Percentiles rank a stretch among this genome's conserved stretches.
Conservation (phyloP, 805 yeast genomes). For the Ogataea wickerhamii region DNA sequence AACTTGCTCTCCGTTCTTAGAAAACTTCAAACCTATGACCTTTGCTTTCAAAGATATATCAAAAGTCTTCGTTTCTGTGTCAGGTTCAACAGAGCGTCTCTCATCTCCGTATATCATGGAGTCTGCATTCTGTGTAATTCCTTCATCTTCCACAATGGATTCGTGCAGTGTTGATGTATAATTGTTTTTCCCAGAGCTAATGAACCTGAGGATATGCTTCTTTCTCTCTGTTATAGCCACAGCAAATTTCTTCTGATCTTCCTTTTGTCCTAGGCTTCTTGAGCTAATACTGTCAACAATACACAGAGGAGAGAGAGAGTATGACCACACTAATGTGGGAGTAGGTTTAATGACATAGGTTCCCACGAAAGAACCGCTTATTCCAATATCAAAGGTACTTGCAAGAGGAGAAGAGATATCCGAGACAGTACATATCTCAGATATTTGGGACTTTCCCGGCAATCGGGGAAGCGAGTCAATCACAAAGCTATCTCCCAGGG, state of each 20-base stretch:
- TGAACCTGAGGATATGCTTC: constrained; percentile 26
- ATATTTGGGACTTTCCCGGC: constrained; percentile 21
- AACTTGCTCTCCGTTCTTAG: constrained; percentile 26
- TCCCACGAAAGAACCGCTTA: constrained; percentile 51
- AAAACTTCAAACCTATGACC: constrained; percentile 27
- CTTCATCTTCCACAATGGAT: constrained; percentile 15
- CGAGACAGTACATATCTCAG: constrained; percentile 26
- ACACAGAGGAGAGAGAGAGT: constrained; percentile 47
- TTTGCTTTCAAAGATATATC: constrained; percentile 25
- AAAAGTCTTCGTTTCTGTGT: constrained; percentile 32
- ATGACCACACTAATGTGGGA: constrained; percentile 56
- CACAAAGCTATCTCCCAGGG: constrained; percentile 31
- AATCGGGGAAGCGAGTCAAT: constrained; percentile 32
- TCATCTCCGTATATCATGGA: constrained; percentile 31
- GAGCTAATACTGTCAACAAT: constrained; percentile 41
- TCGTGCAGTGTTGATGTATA: background rate
- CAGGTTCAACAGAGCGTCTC: constrained; percentile 29
- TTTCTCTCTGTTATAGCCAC: constrained; percentile 36
- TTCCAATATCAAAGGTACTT: constrained; percentile 45
- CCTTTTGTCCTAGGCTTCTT: constrained; percentile 20
- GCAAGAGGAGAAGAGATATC: constrained; percentile 28
- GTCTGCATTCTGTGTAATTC: constrained; percentile 19
- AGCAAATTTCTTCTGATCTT: constrained; percentile 27
- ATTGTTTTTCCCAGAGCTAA: constrained; percentile 23
- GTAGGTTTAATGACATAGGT: constrained; percentile 51